phyloP scores from a whole-genome alignment of 805 yeast genomes.

The Pichia cabralensis region DNA sequence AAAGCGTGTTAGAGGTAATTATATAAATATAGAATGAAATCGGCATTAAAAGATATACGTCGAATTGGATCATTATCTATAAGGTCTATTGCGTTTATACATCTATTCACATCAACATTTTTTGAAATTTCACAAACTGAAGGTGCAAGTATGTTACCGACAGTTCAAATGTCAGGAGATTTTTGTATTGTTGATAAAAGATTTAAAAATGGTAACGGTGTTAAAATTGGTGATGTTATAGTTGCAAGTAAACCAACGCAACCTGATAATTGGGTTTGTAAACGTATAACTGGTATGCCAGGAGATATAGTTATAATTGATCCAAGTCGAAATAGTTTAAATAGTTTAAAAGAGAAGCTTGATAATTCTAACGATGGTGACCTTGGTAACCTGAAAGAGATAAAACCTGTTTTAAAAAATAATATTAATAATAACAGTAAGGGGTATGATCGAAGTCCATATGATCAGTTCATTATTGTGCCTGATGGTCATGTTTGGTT shows the following conservation, averaged over 20 bases:
- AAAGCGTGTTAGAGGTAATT: no score
- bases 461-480: slow-evolving; percentile 53
- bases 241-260: slow-evolving; percentile 88
- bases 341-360: slow-evolving; percentile 11
- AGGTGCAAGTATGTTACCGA: slow-evolving; percentile 95
- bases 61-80: slow-evolving; percentile 30
- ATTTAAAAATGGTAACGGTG: slow-evolving; percentile 51
- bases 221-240: slow-evolving; percentile 75
- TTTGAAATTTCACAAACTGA: slow-evolving; percentile 44
- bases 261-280: slow-evolving; percentile 78
- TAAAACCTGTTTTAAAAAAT: slow-evolving; percentile 2
- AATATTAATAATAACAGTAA: background rate
- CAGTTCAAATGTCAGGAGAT: slow-evolving; percentile 64
- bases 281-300: slow-evolving; percentile 91
- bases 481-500: slow-evolving; percentile 97
- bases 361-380: background rate
- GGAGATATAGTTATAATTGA: slow-evolving; percentile 80
- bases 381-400: slow-evolving; percentile 12
- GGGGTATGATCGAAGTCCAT: slow-evolving; percentile 13
- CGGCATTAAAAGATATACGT: slow-evolving; percentile 4
- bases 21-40: no score
- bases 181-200: slow-evolving; percentile 68
- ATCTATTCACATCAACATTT: slow-evolving; percentile 31
- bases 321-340: slow-evolving; percentile 53
- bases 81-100: slow-evolving; percentile 55